These are phyloP conservation scores for Yamadazyma insecticola DNA, from an alignment of 805 yeast genomes.

Conservation along the genomic window DNA sequence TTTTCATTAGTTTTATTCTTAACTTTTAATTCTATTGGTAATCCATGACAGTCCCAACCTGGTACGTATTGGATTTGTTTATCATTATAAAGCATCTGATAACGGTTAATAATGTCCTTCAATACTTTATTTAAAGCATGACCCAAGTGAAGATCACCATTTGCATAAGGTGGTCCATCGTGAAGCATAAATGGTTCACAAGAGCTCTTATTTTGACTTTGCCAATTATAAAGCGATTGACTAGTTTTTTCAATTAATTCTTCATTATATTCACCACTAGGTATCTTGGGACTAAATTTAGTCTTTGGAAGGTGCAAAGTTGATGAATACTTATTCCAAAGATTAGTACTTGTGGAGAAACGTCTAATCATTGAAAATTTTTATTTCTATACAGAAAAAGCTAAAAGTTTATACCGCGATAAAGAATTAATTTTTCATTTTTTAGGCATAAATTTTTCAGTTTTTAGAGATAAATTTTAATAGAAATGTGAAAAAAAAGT, in stretches of 20 bases:
- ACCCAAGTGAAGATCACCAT: conserved; percentile 87
- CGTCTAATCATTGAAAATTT: neutral
- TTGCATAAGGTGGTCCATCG: conserved; percentile 99
- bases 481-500: conserved; percentile 1
- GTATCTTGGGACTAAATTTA: conserved; percentile 46
- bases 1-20: conserved; percentile 33
- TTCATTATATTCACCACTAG: conserved; percentile 40
- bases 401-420: conserved; percentile 1
- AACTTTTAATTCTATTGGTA: conserved; percentile 92
- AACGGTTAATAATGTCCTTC: conserved; percentile 81
- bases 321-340: conserved; percentile 32
- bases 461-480: no score
- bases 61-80: conserved; percentile 69
- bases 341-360: neutral
- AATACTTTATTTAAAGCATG: conserved; percentile 88
- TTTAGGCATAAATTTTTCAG: no score
- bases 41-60: conserved; percentile 99
- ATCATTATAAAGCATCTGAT: conserved; percentile 54
- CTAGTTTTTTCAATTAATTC: conserved; percentile 48
- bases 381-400: neutral
- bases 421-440: no score
- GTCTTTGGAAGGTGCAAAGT: conserved; percentile 67
- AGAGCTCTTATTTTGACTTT: conserved; percentile 17
- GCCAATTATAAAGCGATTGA: conserved; percentile 63
- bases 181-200: conserved; percentile 60